Evolutionary conservation across 2,329 filamentous ascomycete species (phyloP).

Genomic region (Xylaria arbuscula): DNA sequence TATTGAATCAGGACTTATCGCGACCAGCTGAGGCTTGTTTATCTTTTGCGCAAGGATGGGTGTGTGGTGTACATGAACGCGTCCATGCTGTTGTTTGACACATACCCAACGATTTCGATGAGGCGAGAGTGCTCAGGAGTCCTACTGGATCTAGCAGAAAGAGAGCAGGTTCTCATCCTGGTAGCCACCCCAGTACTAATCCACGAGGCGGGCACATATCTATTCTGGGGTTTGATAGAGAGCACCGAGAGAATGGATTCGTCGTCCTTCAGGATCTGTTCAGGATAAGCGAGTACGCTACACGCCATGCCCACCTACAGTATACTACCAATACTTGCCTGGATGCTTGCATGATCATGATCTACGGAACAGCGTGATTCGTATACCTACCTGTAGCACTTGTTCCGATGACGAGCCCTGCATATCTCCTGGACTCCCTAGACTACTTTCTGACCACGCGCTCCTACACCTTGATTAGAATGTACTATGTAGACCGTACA

Average conservation of each 20-base stretch:
- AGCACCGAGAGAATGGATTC: slow-evolving; percentile 33
- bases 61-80: not conserved
- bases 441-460: slow-evolving; percentile 18
- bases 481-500: slow-evolving; percentile 15
- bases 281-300: slow-evolving; percentile 13
- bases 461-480: slow-evolving; percentile 14
- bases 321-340: not conserved
- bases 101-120: not conserved
- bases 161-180: not conserved
- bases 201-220: slow-evolving; percentile 5
- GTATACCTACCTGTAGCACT: not conserved
- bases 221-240: slow-evolving; percentile 11
- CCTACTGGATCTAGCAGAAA: not conserved
- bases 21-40: not conserved
- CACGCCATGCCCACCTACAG: slow-evolving; percentile 7
- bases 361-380: slow-evolving; percentile 5
- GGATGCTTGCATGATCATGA: slow-evolving; percentile 10
- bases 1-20: not conserved
- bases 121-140: not conserved
- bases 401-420: slow-evolving; percentile 9
- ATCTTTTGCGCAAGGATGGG: not conserved
- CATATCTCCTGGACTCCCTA: not conserved
- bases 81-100: not conserved
- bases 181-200: not conserved
- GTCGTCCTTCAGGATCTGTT: slow-evolving; percentile 20